Evolutionary conservation across 495 filamentous ascomycete genomes (phyloP).

Genomic region (Penicillium pancosmium): DNA sequence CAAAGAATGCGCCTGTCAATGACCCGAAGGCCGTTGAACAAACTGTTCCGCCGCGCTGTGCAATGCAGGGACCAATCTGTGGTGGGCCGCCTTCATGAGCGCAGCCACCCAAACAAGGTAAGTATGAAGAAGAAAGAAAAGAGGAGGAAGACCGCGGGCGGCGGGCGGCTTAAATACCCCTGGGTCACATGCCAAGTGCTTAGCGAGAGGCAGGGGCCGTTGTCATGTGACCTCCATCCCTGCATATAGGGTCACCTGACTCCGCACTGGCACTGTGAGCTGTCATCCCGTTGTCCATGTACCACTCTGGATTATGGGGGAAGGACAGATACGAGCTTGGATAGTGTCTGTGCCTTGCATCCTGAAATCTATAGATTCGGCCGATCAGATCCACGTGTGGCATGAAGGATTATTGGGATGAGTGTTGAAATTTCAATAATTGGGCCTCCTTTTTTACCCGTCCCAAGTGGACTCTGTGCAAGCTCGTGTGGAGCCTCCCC

Average conservation of each 20-base stretch:
- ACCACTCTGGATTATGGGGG: too few relatives aligned
- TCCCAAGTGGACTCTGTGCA: conserved; percentile 14
- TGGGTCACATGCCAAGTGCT: conserved; percentile 27
- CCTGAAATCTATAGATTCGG: conserved; percentile 9
- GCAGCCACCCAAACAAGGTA: conserved; percentile 69
- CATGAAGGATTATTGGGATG: conserved; percentile 4
- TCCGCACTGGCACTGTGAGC: neutral
- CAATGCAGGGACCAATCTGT: conserved; percentile 69
- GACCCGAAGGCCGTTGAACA: conserved; percentile 66
- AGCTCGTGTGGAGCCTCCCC: conserved; percentile 22
- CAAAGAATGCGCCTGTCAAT: conserved; percentile 72
- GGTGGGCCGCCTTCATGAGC: conserved; percentile 63
- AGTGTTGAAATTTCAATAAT: conserved; percentile 44
- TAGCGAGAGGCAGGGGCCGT: conserved; percentile 27
- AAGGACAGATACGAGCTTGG: neutral
- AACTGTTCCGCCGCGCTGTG: conserved; percentile 65
- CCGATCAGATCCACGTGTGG: conserved; percentile 3
- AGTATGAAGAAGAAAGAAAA: conserved; percentile 68
- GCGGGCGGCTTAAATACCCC: conserved; percentile 30
- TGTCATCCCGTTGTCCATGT: too few relatives aligned
- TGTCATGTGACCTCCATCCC: conserved; percentile 1
- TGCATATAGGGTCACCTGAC: neutral
- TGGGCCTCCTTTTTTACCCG: conserved; percentile 50
- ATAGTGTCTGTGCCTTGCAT: conserved; percentile 16
- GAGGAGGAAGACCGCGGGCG: conserved; percentile 26